A percentile compares a stretch with the other conserved stretches of the same genome.
These are phyloP conservation scores for Chlamydomonas applanata DNA, from an alignment of 139 green algal species.

Conservation along the genomic window DNA sequence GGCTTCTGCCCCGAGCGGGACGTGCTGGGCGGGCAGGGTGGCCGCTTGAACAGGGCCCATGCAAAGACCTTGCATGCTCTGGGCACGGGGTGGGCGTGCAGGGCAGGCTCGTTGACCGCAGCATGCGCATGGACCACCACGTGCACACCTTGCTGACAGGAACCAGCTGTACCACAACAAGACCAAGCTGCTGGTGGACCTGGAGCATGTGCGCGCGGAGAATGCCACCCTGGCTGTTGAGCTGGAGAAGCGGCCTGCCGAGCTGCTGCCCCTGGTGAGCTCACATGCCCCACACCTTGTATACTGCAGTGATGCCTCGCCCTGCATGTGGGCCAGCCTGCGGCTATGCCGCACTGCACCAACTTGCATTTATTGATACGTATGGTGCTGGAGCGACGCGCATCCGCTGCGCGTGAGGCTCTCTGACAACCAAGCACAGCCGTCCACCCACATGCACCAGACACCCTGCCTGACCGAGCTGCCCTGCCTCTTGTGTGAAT, in stretches of 20 bases:
- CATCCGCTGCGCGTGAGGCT: no score
- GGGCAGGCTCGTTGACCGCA: neutral
- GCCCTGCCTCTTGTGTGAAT: no score
- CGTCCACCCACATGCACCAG: no score
- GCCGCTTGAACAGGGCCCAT: neutral
- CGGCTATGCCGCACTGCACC: no score
- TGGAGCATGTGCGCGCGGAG: constrained; percentile 62
- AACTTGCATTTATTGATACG: no score
- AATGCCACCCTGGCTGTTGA: constrained; percentile 55
- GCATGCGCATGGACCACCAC: neutral
- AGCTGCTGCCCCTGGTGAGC: constrained; percentile 76
- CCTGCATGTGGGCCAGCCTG: no score
- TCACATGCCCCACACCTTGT: no score
- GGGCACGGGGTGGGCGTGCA: neutral
- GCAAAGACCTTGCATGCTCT: neutral
- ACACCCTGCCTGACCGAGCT: no score
- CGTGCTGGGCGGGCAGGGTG: neutral
- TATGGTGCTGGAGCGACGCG: no score
- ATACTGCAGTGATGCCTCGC: no score
- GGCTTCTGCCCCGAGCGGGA: no score
- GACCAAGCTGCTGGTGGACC: constrained; percentile 55
- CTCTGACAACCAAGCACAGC: no score
- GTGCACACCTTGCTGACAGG: constrained; percentile 18
- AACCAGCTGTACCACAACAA: constrained; percentile 55
- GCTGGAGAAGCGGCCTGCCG: constrained; percentile 61